phyloP scores from a whole-genome alignment of 352 stramenopile genomes.

The Phytophthora syringae region DNA sequence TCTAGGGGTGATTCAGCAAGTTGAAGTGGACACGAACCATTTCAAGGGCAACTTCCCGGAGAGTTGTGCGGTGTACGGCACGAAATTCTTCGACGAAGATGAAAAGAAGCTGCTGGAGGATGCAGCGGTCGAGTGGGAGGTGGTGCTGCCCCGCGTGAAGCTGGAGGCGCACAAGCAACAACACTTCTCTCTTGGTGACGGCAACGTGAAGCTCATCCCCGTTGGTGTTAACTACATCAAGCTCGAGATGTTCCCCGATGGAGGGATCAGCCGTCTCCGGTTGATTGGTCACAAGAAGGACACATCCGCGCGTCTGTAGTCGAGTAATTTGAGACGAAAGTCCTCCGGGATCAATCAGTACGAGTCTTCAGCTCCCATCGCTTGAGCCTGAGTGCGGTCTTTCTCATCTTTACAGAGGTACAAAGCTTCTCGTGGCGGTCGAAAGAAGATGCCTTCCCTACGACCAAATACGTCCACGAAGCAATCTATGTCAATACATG shows the following conservation, averaged over 20 bases:
- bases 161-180: conserved; percentile 89
- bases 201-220: conserved; percentile 61
- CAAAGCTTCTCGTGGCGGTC: conserved; percentile 29
- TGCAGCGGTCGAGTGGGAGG: conserved; percentile 74
- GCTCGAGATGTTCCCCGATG: conserved; percentile 95
- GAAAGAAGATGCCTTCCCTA: conserved; percentile 51
- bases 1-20: conserved; percentile 60
- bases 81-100: conserved; percentile 46
- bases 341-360: conserved; percentile 21
- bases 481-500: conserved; percentile 16
- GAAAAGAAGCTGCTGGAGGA: conserved; percentile 46
- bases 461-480: not conserved
- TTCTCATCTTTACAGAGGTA: conserved; percentile 18
- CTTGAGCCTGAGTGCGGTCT: conserved; percentile 4
- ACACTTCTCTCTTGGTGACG: conserved; percentile 72
- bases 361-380: conserved; percentile 38
- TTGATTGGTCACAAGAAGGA: conserved; percentile 81
- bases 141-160: conserved; percentile 87
- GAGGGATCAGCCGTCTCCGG: conserved; percentile 91
- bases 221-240: conserved; percentile 91
- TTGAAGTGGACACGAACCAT: conserved; percentile 94
- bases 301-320: conserved; percentile 39
- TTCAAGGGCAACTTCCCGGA: conserved; percentile 97
- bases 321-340: not conserved
- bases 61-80: conserved; percentile 83